Evolutionary conservation across 768 basidiomycete genomes (phyloP).

Genomic region (Inosperma sp.): DNA sequence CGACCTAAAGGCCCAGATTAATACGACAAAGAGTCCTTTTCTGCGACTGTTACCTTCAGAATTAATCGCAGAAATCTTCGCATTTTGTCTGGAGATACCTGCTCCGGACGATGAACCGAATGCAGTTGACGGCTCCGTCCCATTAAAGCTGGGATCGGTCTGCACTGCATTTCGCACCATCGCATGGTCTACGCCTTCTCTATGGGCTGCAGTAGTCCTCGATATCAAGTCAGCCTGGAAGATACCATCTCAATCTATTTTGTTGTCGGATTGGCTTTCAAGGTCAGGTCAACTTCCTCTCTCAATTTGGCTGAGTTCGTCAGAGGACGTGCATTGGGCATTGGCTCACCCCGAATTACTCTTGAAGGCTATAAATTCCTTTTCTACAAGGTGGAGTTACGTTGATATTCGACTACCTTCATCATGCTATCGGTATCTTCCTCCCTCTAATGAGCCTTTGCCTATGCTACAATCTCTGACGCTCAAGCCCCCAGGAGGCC

Average conservation of each 20-base stretch:
- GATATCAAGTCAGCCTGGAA: slow-evolving; percentile 18
- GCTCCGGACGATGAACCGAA: slow-evolving; percentile 1
- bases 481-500: slow-evolving; percentile 19
- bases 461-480: slow-evolving; percentile 15
- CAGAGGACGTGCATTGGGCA: slow-evolving; percentile 17
- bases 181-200: slow-evolving; percentile 29
- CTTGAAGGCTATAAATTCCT: slow-evolving; percentile 14
- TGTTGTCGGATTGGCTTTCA: slow-evolving; percentile 26
- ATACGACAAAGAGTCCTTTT: slow-evolving; percentile 15
- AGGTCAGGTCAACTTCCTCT: slow-evolving; percentile 25
- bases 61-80: slow-evolving; percentile 20
- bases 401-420: slow-evolving; percentile 19
- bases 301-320: slow-evolving; percentile 15
- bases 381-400: slow-evolving; percentile 15
- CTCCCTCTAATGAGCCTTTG: slow-evolving; percentile 12
- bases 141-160: slow-evolving; percentile 24
- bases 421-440: slow-evolving; percentile 15
- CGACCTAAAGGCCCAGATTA: slow-evolving; percentile 15
- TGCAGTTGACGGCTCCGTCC: slow-evolving; percentile 10
- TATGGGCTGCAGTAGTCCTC: slow-evolving; percentile 23
- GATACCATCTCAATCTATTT: slow-evolving; percentile 15
- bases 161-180: slow-evolving; percentile 27
- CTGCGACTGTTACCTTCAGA: slow-evolving; percentile 18
- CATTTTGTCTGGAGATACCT: slow-evolving; percentile 15
- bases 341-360: slow-evolving; percentile 13